Percentiles rank a stretch among this genome's conserved stretches.
Conservation (phyloP, 805 yeast species). For the Ogataea thermomethanolica region DNA sequence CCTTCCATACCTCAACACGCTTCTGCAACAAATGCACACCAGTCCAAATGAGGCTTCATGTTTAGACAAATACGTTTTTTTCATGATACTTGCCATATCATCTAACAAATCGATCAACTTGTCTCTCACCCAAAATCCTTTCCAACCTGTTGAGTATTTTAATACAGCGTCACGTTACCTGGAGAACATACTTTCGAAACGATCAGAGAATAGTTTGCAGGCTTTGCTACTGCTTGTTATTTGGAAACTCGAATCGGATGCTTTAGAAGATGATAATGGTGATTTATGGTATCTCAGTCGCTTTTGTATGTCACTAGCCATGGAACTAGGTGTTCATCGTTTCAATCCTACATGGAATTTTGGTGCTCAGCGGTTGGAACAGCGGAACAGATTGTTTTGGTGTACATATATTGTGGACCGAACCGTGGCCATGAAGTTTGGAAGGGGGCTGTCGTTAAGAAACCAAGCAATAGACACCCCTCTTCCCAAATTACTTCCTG, state of each 20-base stretch:
- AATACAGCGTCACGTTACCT: slow-evolving; percentile 25
- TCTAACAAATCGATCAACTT: slow-evolving; percentile 8
- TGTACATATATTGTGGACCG: slow-evolving; percentile 24
- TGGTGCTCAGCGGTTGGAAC: slow-evolving; percentile 21
- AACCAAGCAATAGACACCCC: slow-evolving; percentile 28
- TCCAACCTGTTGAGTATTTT: slow-evolving; percentile 21
- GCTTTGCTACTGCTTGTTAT: slow-evolving; percentile 21
- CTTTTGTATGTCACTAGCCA: slow-evolving; percentile 27
- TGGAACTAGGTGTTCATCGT: slow-evolving; percentile 28
- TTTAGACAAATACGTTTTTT: slow-evolving; percentile 22
- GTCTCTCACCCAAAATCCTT: slow-evolving; percentile 14
- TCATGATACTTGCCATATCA: slow-evolving; percentile 24
- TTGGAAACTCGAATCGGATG: slow-evolving; percentile 23
- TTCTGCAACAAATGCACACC: slow-evolving; percentile 13
- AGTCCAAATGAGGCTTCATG: slow-evolving; percentile 15
- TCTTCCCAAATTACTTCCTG: slow-evolving; percentile 19
- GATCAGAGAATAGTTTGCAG: slow-evolving; percentile 24
- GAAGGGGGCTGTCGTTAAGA: slow-evolving; percentile 25
- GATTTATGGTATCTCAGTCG: slow-evolving; percentile 27
- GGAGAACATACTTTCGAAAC: slow-evolving; percentile 19
- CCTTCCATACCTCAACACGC: slow-evolving; percentile 12
- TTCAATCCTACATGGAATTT: slow-evolving; percentile 27
- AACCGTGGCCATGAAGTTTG: slow-evolving; percentile 26
- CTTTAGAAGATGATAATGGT: slow-evolving; percentile 25
- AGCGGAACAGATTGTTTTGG: slow-evolving; percentile 27